A percentile compares a stretch with the other conserved stretches of the same genome.
phyloP scores from a whole-genome alignment of 2,329 filamentous ascomycete genomes.

The Penicillium capsulatum region DNA sequence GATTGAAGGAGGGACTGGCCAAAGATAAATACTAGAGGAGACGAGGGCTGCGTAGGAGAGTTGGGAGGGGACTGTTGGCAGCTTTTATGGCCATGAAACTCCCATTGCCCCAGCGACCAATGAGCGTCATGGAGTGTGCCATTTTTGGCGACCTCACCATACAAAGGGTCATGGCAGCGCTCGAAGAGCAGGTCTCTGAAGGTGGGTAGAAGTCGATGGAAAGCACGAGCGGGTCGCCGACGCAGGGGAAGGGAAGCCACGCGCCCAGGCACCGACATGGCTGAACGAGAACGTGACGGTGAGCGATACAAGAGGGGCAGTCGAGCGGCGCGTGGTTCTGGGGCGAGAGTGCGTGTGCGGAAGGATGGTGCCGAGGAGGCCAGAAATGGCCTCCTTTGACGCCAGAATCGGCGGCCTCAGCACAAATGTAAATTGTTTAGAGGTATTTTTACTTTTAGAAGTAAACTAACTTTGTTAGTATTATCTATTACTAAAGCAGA shows the following conservation, averaged over 20 bases:
- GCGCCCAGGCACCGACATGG: constrained; percentile 1
- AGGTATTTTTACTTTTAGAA: too few species aligned
- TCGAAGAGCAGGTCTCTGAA: constrained; percentile 2
- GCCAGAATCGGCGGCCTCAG: constrained; percentile 12
- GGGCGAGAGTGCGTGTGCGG: constrained; percentile 7
- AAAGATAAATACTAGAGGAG: constrained; percentile 3
- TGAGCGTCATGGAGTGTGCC: constrained; percentile 4
- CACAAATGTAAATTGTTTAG: constrained; percentile 16
- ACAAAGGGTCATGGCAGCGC: constrained; percentile 6
- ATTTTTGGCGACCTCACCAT: too few species aligned
- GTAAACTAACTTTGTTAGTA: too few species aligned
- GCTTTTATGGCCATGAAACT: constrained; percentile 7
- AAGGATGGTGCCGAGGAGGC: constrained; percentile 12
- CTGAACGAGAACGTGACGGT: constrained; percentile 6
- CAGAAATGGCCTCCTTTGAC: constrained; percentile 11
- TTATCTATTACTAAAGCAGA: too few species aligned
- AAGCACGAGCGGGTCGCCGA: neutral
- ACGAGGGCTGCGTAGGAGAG: constrained; percentile 4
- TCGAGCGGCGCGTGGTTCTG: constrained; percentile 7
- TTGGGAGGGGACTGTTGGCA: neutral
- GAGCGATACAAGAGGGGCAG: constrained; percentile 4
- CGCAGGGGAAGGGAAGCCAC: constrained; percentile 3
- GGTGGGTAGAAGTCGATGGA: constrained; percentile 9
- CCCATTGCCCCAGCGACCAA: constrained; percentile 6
- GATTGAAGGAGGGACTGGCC: constrained; percentile 3